Evolutionary conservation across 345 rosid genomes (phyloP).

Genomic region (Dipteronia dyeriana): DNA sequence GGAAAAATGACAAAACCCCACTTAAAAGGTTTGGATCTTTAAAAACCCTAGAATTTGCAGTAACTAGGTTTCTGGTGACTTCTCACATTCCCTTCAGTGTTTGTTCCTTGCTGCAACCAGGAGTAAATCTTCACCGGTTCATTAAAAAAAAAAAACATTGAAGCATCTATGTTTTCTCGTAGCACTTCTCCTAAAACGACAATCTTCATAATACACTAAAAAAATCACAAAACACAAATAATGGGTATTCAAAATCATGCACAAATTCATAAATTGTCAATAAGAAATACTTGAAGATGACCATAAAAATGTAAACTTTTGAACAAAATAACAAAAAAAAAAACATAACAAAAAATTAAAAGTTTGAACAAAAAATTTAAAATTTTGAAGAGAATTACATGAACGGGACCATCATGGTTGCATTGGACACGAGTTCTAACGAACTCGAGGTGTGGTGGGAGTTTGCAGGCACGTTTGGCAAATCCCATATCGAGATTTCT

Average conservation of each 20-base stretch:
- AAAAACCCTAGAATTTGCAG: too few species aligned
- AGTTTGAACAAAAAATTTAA: neutral
- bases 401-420: conserved; percentile 67
- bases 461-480: conserved; percentile 69
- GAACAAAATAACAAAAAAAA: too few species aligned
- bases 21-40: too few species aligned
- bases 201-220: too few species aligned
- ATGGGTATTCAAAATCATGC: neutral
- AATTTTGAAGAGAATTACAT: conserved; percentile 39
- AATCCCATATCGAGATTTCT: conserved; percentile 43
- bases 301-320: neutral
- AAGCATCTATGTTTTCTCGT: too few species aligned
- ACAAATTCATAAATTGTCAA: neutral
- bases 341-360: too few species aligned
- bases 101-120: neutral
- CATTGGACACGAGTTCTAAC: conserved; percentile 70
- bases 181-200: too few species aligned
- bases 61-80: neutral
- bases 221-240: neutral
- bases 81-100: neutral
- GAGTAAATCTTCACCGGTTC: neutral
- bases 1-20: too few species aligned
- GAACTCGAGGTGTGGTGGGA: conserved; percentile 77
- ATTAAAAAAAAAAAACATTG: too few species aligned
- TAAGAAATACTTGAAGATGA: neutral